Evolutionary conservation across 2,329 filamentous ascomycete genomes (phyloP).

Genomic region (Cladosporium halotolerans): DNA sequence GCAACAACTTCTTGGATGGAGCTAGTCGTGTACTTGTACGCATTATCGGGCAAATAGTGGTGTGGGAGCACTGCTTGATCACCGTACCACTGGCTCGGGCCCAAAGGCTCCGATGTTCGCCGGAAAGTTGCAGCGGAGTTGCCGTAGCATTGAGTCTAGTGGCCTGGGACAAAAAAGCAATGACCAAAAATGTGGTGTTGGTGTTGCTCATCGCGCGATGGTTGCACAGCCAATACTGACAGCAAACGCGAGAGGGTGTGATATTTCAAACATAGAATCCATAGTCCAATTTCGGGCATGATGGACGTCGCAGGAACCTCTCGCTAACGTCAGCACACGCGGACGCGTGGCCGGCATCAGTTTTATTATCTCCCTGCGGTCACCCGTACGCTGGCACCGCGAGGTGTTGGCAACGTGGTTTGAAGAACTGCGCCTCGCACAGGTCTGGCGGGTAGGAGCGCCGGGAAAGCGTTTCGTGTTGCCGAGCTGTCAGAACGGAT

Average conservation of each 20-base stretch:
- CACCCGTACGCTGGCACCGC: neutral
- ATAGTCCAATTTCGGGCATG: neutral
- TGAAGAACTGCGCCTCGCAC: slow-evolving; percentile 5
- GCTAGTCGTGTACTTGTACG: neutral
- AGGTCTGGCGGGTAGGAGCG: slow-evolving; percentile 5
- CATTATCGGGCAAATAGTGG: neutral
- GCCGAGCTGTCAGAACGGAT: slow-evolving; percentile 10
- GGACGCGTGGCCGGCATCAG: neutral
- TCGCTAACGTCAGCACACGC: neutral
- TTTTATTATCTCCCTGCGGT: neutral
- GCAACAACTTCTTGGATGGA: slow-evolving; percentile 1
- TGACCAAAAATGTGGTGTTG: neutral
- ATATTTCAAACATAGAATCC: neutral
- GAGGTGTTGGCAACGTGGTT: slow-evolving; percentile 8
- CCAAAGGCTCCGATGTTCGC: slow-evolving; percentile 8
- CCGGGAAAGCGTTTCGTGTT: slow-evolving; percentile 7
- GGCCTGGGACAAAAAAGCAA: neutral
- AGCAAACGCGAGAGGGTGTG: slow-evolving; percentile 5
- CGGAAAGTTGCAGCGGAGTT: slow-evolving; percentile 11
- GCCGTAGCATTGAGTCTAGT: slow-evolving; percentile 10
- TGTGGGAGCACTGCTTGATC: slow-evolving; percentile 10
- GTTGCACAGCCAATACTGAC: slow-evolving; percentile 1
- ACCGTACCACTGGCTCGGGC: slow-evolving; percentile 7
- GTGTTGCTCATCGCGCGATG: neutral
- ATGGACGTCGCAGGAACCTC: neutral